Evolutionary conservation across 305 asterid genomes (phyloP).

Genomic region (Solanum hybrid): DNA sequence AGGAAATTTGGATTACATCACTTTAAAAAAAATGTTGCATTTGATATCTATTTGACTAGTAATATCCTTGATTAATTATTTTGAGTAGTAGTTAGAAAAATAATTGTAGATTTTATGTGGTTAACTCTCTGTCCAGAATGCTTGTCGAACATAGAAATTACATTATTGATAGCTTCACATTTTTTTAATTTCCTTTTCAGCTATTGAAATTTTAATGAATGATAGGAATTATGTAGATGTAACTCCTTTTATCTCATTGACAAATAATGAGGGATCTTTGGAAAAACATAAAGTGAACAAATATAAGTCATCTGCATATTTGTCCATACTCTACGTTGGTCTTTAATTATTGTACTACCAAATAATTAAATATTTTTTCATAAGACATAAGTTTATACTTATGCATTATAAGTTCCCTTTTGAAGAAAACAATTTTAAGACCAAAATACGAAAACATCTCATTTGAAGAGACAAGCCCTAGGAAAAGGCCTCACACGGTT

Average conservation of each 20-base stretch:
- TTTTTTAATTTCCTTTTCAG: neutral
- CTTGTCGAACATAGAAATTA: neutral
- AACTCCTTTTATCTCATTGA: neutral
- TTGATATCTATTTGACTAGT: neutral
- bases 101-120: neutral
- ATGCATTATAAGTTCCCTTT: neutral
- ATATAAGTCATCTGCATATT: neutral
- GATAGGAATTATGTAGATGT: neutral
- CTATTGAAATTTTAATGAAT: neutral
- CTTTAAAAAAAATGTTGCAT: neutral
- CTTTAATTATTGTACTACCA: neutral
- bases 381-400: neutral
- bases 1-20: neutral
- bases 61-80: neutral
- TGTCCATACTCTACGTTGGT: neutral
- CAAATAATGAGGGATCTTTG: neutral
- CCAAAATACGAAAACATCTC: neutral
- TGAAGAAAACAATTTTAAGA: neutral
- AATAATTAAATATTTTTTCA: neutral
- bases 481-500: neutral
- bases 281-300: neutral
- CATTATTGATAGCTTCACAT: neutral
- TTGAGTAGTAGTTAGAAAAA: neutral
- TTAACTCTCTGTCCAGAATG: neutral
- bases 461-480: neutral